Conservation (phyloP, 1,139 yeast species). For the Suhomyces wounanorum region DNA sequence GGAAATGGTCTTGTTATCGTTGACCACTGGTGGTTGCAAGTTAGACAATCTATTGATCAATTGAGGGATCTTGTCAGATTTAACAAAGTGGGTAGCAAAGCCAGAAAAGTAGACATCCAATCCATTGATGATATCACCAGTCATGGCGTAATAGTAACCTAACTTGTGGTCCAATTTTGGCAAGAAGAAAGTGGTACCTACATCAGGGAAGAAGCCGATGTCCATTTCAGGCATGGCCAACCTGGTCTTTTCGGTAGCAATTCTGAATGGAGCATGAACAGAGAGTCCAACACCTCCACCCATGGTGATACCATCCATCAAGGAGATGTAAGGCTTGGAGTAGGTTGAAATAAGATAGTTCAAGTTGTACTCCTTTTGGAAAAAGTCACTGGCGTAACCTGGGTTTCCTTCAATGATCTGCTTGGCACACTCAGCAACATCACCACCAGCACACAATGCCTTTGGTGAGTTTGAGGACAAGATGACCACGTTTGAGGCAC, state of each 20-base stretch:
- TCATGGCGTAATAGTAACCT: constrained; percentile 83
- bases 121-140: constrained; percentile 79
- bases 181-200: constrained; percentile 88
- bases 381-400: constrained; percentile 62
- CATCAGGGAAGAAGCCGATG: constrained; percentile 96
- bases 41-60: constrained; percentile 67
- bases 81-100: constrained; percentile 86
- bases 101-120: constrained; percentile 81
- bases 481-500: constrained; percentile 63
- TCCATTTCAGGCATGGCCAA: constrained; percentile 98
- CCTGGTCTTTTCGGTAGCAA: constrained; percentile 86
- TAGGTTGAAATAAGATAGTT: constrained; percentile 79
- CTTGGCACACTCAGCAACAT: constrained; percentile 75
- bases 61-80: constrained; percentile 60
- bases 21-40: constrained; percentile 46
- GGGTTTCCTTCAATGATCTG: constrained; percentile 52
- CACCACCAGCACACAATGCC: constrained; percentile 91
- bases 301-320: constrained; percentile 94
- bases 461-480: constrained; percentile 67
- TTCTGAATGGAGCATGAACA: constrained; percentile 90
- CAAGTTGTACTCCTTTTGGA: constrained; percentile 77
- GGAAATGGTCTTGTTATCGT: constrained; percentile 27
- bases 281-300: constrained; percentile 97
- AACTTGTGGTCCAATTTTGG: constrained; percentile 80
- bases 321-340: constrained; percentile 78